Evolutionary conservation across 2,329 filamentous ascomycete genomes (phyloP).

Genomic region (Aspergillus jensenii): DNA sequence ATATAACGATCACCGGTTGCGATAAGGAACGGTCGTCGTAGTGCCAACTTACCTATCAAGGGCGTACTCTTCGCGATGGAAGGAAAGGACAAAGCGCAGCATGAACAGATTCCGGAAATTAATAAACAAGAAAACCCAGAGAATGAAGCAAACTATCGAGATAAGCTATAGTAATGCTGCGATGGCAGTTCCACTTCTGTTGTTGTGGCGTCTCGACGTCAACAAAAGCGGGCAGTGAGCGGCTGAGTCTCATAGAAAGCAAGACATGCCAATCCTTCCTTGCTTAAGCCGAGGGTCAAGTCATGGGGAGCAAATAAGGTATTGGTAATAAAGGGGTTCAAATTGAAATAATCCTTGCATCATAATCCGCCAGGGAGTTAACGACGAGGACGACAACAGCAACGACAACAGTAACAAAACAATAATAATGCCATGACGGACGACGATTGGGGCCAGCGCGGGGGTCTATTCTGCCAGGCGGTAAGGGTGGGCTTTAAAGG

Average conservation of each 20-base stretch:
- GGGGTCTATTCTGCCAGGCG: slow-evolving; percentile 34
- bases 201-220: slow-evolving; percentile 15
- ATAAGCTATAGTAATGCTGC: slow-evolving; percentile 5
- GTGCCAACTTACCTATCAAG: slow-evolving; percentile 9
- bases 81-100: slow-evolving; percentile 9
- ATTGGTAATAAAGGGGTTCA: not conserved
- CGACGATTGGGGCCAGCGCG: slow-evolving; percentile 26
- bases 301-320: not conserved
- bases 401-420: slow-evolving; percentile 11
- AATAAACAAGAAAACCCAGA: slow-evolving; percentile 1
- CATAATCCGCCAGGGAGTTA: slow-evolving; percentile 5
- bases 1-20: not conserved
- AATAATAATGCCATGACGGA: slow-evolving; percentile 8
- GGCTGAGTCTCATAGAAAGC: slow-evolving; percentile 5
- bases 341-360: slow-evolving; percentile 24
- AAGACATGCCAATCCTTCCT: slow-evolving; percentile 10
- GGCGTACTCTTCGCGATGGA: slow-evolving; percentile 7
- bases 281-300: slow-evolving; percentile 5
- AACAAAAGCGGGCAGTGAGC: slow-evolving; percentile 8
- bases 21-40: not conserved
- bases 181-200: slow-evolving; percentile 13
- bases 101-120: not conserved
- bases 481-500: slow-evolving; percentile 11
- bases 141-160: slow-evolving; percentile 1
- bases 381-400: slow-evolving; percentile 6